Percentiles rank a stretch among this genome's conserved stretches.
These are phyloP conservation scores for Cadophora sp. DNA, from an alignment of 2,329 filamentous ascomycete species.

Conservation along the genomic window DNA sequence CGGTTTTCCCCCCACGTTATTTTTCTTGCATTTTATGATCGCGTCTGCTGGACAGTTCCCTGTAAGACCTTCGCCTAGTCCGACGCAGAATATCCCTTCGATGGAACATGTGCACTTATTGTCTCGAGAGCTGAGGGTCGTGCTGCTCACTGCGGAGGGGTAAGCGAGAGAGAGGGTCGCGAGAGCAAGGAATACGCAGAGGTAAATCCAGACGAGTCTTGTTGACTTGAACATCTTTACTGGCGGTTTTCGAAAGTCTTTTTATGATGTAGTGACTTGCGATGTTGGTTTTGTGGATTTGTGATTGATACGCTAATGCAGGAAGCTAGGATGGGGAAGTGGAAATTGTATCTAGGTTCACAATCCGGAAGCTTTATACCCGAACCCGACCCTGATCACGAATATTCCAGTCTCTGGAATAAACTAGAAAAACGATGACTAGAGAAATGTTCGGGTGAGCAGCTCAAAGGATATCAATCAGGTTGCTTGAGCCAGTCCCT, in stretches of 20 bases:
- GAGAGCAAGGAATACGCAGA: background rate
- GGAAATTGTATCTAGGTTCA: too few relatives aligned
- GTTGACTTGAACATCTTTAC: background rate
- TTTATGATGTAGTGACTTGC: background rate
- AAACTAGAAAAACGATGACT: too few relatives aligned
- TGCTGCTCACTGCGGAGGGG: background rate
- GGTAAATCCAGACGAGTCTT: background rate
- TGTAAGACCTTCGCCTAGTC: background rate
- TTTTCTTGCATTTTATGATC: conserved; percentile 8
- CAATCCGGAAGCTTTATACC: too few relatives aligned
- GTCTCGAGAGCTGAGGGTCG: background rate
- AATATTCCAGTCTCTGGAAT: too few relatives aligned
- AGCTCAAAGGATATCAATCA: too few relatives aligned
- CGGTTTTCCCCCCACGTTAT: background rate
- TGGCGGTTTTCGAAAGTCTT: background rate
- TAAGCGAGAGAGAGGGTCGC: background rate
- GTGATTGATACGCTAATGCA: too few relatives aligned
- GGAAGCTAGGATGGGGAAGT: too few relatives aligned
- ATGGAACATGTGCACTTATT: background rate
- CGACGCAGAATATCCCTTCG: background rate
- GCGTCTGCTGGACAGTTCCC: background rate
- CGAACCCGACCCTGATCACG: too few relatives aligned
- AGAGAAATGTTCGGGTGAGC: too few relatives aligned
- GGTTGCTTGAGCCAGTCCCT: too few relatives aligned
- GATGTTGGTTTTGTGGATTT: too few relatives aligned